Evolutionary conservation across 225 moss, liverwort and hornwort genomes (phyloP).

Genomic region (Pseudisothecium myosuroides): DNA sequence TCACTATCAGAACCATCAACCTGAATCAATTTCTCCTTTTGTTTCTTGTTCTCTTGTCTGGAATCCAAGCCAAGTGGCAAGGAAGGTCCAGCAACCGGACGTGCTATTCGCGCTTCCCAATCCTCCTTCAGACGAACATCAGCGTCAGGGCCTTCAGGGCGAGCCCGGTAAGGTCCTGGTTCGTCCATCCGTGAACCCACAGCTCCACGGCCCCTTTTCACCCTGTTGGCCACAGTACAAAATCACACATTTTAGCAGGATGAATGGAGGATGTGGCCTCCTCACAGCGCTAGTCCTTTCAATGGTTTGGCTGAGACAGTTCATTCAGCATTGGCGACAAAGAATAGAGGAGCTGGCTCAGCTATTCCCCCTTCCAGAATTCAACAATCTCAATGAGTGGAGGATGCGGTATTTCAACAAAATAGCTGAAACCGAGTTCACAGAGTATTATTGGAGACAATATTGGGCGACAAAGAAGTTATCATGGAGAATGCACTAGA

Average conservation of each 20-base stretch:
- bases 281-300: neutral
- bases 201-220: constrained; percentile 88
- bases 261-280: neutral
- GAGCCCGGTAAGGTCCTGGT: constrained; percentile 64
- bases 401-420: neutral
- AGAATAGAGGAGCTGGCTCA: neutral
- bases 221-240: constrained; percentile 18
- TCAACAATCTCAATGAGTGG: neutral
- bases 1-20: constrained; percentile 5
- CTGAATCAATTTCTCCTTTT: neutral
- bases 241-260: neutral
- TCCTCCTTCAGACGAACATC: constrained; percentile 61
- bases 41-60: constrained; percentile 8
- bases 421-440: neutral
- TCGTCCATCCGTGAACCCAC: constrained; percentile 99
- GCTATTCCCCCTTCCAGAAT: neutral
- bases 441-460: no score
- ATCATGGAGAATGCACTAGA: neutral
- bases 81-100: constrained; percentile 50
- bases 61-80: neutral
- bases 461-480: neutral
- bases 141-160: neutral
- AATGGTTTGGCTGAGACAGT: neutral
- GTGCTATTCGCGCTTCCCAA: constrained; percentile 75
- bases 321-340: neutral